Conservation (phyloP, 2,329 filamentous ascomycete species). For the Mollisia scopiformis region DNA sequence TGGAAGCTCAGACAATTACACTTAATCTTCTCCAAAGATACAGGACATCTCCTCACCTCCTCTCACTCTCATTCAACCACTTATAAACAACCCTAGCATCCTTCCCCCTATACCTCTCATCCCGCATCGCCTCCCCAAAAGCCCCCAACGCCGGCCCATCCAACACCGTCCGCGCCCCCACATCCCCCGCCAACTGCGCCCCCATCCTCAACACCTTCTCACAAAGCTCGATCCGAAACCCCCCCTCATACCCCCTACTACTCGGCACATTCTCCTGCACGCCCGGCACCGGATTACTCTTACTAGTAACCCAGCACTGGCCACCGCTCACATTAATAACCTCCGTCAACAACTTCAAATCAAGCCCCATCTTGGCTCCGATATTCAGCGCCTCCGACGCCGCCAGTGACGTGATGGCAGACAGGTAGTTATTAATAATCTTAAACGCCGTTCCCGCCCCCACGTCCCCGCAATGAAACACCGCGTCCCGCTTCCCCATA, state of each 20-base stretch:
- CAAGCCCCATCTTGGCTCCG: slow-evolving; percentile 59
- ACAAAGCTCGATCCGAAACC: slow-evolving; percentile 63
- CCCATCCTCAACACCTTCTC: slow-evolving; percentile 60
- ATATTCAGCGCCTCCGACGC: slow-evolving; percentile 62
- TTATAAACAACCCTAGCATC: slow-evolving; percentile 25
- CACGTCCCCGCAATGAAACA: slow-evolving; percentile 57
- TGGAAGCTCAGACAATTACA: no score
- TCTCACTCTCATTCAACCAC: slow-evolving; percentile 21
- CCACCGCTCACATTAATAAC: slow-evolving; percentile 52
- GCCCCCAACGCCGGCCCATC: slow-evolving; percentile 11
- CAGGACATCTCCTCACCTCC: no score
- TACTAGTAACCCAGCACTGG: slow-evolving; percentile 38
- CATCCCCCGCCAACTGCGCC: slow-evolving; percentile 53
- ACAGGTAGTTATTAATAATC: slow-evolving; percentile 64
- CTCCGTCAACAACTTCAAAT: slow-evolving; percentile 53
- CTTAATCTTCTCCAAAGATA: no score
- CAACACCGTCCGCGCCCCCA: slow-evolving; percentile 33
- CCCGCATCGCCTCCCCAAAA: slow-evolving; percentile 15
- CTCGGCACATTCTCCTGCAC: slow-evolving; percentile 37
- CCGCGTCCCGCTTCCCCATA: slow-evolving; percentile 50
- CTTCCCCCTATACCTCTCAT: slow-evolving; percentile 19
- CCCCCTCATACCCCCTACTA: slow-evolving; percentile 43
- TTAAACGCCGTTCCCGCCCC: slow-evolving; percentile 70
- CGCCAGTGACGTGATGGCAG: slow-evolving; percentile 60
- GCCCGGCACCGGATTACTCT: slow-evolving; percentile 40